Evolutionary conservation across 2,329 filamentous ascomycete species (phyloP), one percentile per base, ranked within the genome.

Genomic region (Scleromitrula shiraiana): DNA sequence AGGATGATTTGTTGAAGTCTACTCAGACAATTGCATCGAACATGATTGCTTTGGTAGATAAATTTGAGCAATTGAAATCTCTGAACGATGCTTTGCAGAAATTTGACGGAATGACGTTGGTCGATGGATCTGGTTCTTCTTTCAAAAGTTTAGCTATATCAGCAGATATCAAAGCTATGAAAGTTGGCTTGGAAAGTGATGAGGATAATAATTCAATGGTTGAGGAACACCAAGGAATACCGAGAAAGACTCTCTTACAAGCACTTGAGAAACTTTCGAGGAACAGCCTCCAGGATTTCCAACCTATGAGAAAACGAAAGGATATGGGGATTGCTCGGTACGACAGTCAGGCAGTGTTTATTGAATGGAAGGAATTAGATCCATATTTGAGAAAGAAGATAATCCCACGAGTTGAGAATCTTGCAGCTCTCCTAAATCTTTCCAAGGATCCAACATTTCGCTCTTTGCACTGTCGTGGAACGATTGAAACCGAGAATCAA

Each of bases 361-460:
- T 56, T 14, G 46, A 56, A 27, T 54, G 48, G 54, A 56, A 54
- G 39, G 24, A 15, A 2, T 29, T 53, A 4, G 45, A 56, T 14
- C 30, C 19, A 14, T 22, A 24, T 12, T 14, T 42, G 4, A 41
- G 49, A 27, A 32, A 36, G 9, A 47, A 52, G 12, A 19, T 52
- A 17, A 49, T 50, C 29, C 44, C 50, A 20, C 43, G 48, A 14
- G 43, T 52, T 14, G 49, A 56, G 22, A 50, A 20, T 29, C 38
- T 56, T 3, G 50, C 53, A n/a, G 32, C 45, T 12, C 36, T 54
- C 14, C 43, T 54, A 8, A 46, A 51, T 30, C 33, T 37, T 5
- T 33, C 46, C 9, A 38, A 50, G 17, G 35, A 41, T 15, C 8
- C 41, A 8, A 47, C 50, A 9, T 54, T 52, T 32, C 50, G 46